These are phyloP conservation scores for Acacia acuminata DNA, from an alignment of 306 rosid species.

Conservation along the genomic window DNA sequence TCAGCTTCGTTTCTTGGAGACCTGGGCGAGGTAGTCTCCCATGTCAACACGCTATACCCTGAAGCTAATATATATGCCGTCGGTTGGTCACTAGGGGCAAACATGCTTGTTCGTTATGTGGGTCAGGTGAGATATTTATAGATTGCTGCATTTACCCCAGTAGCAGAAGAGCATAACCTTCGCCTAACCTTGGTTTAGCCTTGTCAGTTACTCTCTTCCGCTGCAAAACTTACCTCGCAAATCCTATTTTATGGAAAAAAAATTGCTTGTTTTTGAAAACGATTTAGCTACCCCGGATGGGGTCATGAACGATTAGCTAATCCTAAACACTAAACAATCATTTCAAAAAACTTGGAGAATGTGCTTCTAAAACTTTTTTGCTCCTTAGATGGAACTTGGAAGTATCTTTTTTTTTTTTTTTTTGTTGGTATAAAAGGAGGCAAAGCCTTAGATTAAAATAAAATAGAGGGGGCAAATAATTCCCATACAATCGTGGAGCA, in stretches of 20 bases:
- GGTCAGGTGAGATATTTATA: conserved; percentile 61
- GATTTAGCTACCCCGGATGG: no score
- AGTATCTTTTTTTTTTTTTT: no score
- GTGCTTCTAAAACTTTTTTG: not conserved
- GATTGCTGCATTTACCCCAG: not conserved
- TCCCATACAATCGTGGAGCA: no score
- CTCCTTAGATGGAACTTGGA: not conserved
- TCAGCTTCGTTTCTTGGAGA: conserved; percentile 98
- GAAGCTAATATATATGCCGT: conserved; percentile 80
- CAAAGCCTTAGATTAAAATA: no score
- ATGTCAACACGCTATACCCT: conserved; percentile 66
- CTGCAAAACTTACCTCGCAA: not conserved
- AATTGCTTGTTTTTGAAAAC: not conserved
- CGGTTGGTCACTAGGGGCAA: conserved; percentile 99
- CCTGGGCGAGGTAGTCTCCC: conserved; percentile 69
- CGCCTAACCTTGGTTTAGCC: not conserved
- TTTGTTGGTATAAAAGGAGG: no score
- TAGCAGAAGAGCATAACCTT: not conserved
- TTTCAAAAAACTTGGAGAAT: not conserved
- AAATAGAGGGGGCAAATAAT: no score
- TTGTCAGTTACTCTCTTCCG: not conserved
- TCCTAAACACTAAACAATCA: not conserved
- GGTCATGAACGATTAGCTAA: not conserved
- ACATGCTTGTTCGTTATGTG: conserved; percentile 89
- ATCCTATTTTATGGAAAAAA: not conserved